Evolutionary conservation across 192 early-diverging fungal species (phyloP).

Genomic region (Backusella sp.): DNA sequence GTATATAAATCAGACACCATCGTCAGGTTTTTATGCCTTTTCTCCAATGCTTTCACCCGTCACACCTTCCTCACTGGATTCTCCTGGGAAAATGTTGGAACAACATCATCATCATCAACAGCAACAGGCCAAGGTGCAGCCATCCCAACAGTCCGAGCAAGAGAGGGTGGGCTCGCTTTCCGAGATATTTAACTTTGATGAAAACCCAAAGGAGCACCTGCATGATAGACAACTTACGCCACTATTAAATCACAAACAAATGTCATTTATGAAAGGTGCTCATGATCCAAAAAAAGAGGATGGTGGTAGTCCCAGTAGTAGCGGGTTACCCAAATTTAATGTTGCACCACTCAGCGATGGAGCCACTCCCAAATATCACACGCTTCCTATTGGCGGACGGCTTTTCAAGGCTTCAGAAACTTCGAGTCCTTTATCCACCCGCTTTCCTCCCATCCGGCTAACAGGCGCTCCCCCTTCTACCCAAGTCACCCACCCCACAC

Average conservation of each 20-base stretch:
- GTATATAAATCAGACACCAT: not conserved
- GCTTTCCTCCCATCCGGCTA: not conserved
- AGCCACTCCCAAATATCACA: not conserved
- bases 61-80: constrained; percentile 1
- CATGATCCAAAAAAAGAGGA: constrained; percentile 8
- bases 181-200: not conserved
- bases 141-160: not conserved
- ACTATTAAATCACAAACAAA: not conserved
- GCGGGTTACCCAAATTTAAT: constrained; percentile 28
- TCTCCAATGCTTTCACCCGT: constrained; percentile 7
- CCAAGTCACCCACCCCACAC: constrained; percentile 29
- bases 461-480: not conserved
- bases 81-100: constrained; percentile 1
- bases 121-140: not conserved
- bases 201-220: not conserved
- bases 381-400: constrained; percentile 5
- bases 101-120: not conserved
- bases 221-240: not conserved
- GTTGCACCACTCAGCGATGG: constrained; percentile 19
- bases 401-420: not conserved
- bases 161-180: not conserved
- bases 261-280: not conserved
- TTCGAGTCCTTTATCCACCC: not conserved
- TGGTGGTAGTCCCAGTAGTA: not conserved
- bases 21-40: not conserved